Conservation (phyloP, 139 green algal species). For the Diplosphaera chodatii region DNA sequence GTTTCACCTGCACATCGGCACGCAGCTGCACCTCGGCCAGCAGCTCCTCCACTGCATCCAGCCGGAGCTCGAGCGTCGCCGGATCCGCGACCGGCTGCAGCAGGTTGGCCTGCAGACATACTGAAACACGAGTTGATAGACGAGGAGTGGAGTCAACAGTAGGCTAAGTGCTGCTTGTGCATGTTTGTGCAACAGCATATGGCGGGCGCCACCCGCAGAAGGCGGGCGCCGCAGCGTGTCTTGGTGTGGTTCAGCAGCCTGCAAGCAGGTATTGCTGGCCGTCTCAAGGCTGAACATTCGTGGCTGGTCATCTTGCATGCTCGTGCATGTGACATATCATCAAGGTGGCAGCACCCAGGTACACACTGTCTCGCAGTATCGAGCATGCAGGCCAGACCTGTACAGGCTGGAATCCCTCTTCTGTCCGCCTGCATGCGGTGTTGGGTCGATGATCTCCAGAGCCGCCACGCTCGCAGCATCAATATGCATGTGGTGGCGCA, state of each 20-base stretch:
- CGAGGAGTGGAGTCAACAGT: too few species aligned
- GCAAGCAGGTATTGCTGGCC: too few species aligned
- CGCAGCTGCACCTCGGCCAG: constrained; percentile 16
- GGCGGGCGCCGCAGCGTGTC: constrained; percentile 39
- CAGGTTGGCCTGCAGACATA: constrained; percentile 46
- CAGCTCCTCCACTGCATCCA: constrained; percentile 48
- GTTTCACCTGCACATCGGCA: not conserved
- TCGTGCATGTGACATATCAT: too few species aligned
- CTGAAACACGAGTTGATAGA: too few species aligned
- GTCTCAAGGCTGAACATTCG: too few species aligned
- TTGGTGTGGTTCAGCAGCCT: constrained; percentile 52
- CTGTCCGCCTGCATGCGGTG: constrained; percentile 9
- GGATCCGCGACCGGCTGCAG: constrained; percentile 81
- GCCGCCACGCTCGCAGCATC: constrained; percentile 36
- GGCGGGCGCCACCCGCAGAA: constrained; percentile 71
- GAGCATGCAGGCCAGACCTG: too few species aligned
- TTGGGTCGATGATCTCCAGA: constrained; percentile 48
- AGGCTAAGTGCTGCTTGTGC: too few species aligned
- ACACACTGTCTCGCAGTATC: too few species aligned
- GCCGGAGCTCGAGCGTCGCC: constrained; percentile 56
- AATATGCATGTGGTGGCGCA: constrained; percentile 50
- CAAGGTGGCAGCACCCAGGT: too few species aligned
- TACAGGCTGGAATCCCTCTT: constrained; percentile 21
- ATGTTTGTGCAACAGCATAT: too few species aligned
- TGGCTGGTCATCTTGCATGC: too few species aligned